Conservation (phyloP, 345 rosid genomes). For the Psidium guajava region DNA sequence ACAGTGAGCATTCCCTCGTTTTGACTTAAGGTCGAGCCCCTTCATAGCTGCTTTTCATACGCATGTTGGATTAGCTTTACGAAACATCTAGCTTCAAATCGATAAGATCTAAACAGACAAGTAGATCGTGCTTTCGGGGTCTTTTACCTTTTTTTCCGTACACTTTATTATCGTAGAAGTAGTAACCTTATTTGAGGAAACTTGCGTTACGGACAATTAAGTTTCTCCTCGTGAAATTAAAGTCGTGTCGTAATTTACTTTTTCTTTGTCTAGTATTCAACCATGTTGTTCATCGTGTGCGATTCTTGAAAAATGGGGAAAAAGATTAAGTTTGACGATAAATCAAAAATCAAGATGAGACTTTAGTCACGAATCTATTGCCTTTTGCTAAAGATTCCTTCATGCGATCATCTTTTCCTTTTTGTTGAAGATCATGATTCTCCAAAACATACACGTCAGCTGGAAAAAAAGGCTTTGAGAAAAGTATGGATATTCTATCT, state of each 20-base stretch:
- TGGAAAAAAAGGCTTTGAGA: neutral
- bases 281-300: neutral
- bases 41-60: too few relatives aligned
- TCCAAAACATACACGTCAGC: neutral
- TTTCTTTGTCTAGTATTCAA: neutral
- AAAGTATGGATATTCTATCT: neutral
- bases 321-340: neutral
- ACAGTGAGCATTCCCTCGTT: neutral
- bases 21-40: neutral
- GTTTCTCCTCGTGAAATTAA: neutral
- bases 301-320: neutral
- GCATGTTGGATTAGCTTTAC: neutral
- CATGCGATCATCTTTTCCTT: neutral
- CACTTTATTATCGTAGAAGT: too few relatives aligned
- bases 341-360: neutral
- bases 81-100: neutral
- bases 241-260: neutral
- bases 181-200: neutral
- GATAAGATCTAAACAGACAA: neutral
- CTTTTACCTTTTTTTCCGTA: neutral
- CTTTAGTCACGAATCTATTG: neutral
- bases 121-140: neutral
- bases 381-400: neutral
- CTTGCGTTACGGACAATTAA: neutral
- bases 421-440: neutral